Percentiles rank a stretch among this genome's conserved stretches.
Conservation (phyloP, 495 filamentous ascomycete species). For the Aspergillus saccharolyticus region DNA sequence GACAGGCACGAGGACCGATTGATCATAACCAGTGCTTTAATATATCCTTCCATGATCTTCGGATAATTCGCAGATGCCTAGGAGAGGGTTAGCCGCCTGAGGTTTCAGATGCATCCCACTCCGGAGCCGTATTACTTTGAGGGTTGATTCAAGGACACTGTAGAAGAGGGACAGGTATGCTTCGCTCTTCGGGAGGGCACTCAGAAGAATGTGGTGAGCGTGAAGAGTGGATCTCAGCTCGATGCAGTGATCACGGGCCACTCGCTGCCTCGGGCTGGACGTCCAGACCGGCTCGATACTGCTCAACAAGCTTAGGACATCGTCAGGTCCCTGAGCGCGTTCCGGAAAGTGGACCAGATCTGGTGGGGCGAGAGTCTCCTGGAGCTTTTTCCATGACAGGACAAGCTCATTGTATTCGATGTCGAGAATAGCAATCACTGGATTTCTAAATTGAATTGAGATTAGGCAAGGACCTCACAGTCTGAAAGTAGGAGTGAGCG, state of each 20-base stretch:
- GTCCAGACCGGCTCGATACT: conserved; percentile 30
- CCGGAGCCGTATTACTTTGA: conserved; percentile 31
- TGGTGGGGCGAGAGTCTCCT: conserved; percentile 28
- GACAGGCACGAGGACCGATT: conserved; percentile 33
- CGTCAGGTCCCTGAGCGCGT: conserved; percentile 29
- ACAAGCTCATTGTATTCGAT: conserved; percentile 43
- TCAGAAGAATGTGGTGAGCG: conserved; percentile 32
- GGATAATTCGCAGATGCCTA: conserved; percentile 46
- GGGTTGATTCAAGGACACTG: conserved; percentile 40
- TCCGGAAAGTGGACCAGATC: conserved; percentile 32
- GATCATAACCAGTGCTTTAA: conserved; percentile 39
- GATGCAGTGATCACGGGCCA: conserved; percentile 33
- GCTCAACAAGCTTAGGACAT: conserved; percentile 31
- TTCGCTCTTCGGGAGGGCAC: conserved; percentile 32
- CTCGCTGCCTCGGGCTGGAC: conserved; percentile 25
- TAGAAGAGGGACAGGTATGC: conserved; percentile 42
- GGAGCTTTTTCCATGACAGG: conserved; percentile 41
- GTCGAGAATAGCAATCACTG: conserved; percentile 37
- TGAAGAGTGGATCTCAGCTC: conserved; percentile 34
- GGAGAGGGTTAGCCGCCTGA: not conserved
- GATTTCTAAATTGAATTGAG: conserved; percentile 19
- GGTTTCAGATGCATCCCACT: not conserved
- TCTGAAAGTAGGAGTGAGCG: not conserved
- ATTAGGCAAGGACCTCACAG: not conserved
- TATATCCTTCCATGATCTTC: conserved; percentile 38